phyloP scores from a whole-genome alignment of 331 rosid species.

The Rhamnella rubrinervis region DNA sequence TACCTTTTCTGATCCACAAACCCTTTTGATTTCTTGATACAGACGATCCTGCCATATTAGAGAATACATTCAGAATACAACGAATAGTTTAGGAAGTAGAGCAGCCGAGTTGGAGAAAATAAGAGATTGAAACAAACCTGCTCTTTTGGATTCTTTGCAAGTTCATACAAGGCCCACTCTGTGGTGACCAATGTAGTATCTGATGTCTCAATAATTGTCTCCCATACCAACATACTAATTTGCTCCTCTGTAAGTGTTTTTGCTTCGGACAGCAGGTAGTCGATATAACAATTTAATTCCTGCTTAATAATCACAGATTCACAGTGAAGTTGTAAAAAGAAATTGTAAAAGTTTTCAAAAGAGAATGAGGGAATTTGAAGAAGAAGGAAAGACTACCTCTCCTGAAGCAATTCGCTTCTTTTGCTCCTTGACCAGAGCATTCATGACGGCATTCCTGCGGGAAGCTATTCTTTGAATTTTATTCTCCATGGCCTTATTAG shows the following conservation, averaged over 20 bases:
- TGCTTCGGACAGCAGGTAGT: constrained; percentile 59
- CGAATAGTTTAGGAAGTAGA: background rate
- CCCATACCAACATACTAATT: constrained; percentile 72
- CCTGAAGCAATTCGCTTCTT: constrained; percentile 72
- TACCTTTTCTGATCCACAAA: constrained; percentile 56
- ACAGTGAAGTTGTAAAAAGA: constrained; percentile 14
- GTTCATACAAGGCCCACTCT: constrained; percentile 94
- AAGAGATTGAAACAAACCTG: constrained; percentile 53
- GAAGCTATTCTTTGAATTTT: constrained; percentile 38
- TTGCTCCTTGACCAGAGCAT: constrained; percentile 57
- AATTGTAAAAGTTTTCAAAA: background rate
- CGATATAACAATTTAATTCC: constrained; percentile 60
- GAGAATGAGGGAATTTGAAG: background rate
- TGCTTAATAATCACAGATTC: constrained; percentile 28
- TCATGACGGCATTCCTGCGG: constrained; percentile 54
- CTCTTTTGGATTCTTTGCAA: constrained; percentile 55
- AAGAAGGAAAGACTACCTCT: constrained; percentile 37
- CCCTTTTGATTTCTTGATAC: constrained; percentile 41
- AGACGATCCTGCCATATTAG: constrained; percentile 50
- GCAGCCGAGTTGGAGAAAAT: background rate
- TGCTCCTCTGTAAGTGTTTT: constrained; percentile 60
- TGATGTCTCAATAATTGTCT: constrained; percentile 72
- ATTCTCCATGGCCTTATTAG: constrained; percentile 58
- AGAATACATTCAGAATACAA: background rate
- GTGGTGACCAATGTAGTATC: constrained; percentile 78